Conservation (phyloP, 148 eudicot species). For the Beta vulgaris region DNA sequence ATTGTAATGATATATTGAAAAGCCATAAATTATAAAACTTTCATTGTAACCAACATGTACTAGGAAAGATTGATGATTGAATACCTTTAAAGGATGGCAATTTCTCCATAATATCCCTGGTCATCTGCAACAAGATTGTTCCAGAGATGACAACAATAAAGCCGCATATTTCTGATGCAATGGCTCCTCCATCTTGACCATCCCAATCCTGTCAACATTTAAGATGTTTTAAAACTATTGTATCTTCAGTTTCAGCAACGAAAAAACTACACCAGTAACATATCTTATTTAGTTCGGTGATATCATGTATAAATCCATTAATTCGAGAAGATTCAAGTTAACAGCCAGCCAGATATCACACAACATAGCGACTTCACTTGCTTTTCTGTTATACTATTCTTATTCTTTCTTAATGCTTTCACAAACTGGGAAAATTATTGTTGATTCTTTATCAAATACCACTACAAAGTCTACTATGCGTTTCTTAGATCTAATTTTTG, state of each 20-base stretch:
- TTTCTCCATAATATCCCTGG: conserved; percentile 52
- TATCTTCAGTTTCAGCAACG: neutral
- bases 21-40: neutral
- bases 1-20: too few species aligned
- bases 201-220: conserved; percentile 52
- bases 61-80: neutral
- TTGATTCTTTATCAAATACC: too few species aligned
- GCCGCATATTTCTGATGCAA: conserved; percentile 57
- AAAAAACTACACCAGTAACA: neutral
- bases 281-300: neutral
- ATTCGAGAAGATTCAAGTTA: too few species aligned
- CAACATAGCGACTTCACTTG: neutral
- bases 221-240: neutral
- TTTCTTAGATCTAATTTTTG: neutral
- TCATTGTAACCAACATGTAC: neutral
- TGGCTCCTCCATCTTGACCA: conserved; percentile 46
- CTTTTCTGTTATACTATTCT: neutral
- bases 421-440: too few species aligned
- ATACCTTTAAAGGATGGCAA: conserved; percentile 54
- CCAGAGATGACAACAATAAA: conserved; percentile 56
- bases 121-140: conserved; percentile 51
- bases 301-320: too few species aligned
- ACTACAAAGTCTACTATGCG: neutral
- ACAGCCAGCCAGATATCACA: neutral
- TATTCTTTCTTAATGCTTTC: too few species aligned